Evolutionary conservation across 2,329 filamentous ascomycete genomes (phyloP).

Genomic region (Phoma sp.): DNA sequence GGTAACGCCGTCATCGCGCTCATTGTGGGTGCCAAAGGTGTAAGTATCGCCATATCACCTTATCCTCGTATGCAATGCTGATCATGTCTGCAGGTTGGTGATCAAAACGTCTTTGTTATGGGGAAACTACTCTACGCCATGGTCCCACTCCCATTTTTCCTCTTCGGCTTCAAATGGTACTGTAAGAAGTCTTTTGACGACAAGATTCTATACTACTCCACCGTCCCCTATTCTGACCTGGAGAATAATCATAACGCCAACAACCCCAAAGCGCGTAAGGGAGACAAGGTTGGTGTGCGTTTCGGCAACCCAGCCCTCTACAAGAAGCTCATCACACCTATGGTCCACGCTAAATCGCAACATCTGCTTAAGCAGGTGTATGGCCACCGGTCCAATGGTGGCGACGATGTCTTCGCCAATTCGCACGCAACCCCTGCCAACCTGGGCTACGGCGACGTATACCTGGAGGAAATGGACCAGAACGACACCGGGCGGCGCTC

Average conservation of each 20-base stretch:
- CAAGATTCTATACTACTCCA: slow-evolving; percentile 79
- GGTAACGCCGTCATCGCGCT: slow-evolving; percentile 80
- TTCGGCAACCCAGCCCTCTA: slow-evolving; percentile 93
- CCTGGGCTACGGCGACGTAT: slow-evolving; percentile 80
- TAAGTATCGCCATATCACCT: background rate
- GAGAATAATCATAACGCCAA: slow-evolving; percentile 55
- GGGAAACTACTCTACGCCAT: slow-evolving; percentile 69
- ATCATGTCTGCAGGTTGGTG: slow-evolving; percentile 20
- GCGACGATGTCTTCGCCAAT: slow-evolving; percentile 38
- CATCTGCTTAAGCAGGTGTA: slow-evolving; percentile 85
- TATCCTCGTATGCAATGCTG: background rate
- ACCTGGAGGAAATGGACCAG: slow-evolving; percentile 74
- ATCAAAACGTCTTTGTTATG: slow-evolving; percentile 48
- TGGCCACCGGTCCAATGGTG: slow-evolving; percentile 73
- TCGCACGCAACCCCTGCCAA: slow-evolving; percentile 52
- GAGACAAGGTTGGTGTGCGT: slow-evolving; percentile 71
- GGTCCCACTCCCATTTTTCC: slow-evolving; percentile 76
- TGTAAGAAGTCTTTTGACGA: slow-evolving; percentile 77
- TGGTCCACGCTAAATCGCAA: slow-evolving; percentile 90
- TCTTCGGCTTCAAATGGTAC: slow-evolving; percentile 84
- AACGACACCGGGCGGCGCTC: slow-evolving; percentile 59
- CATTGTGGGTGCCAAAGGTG: slow-evolving; percentile 72
- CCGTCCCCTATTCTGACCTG: slow-evolving; percentile 57
- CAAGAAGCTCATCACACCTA: slow-evolving; percentile 66
- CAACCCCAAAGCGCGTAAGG: slow-evolving; percentile 38